Evolutionary conservation across 2,329 filamentous ascomycete genomes (phyloP), one percentile per base, ranked within the genome.

Genomic region (Stromatinia cepivora): DNA sequence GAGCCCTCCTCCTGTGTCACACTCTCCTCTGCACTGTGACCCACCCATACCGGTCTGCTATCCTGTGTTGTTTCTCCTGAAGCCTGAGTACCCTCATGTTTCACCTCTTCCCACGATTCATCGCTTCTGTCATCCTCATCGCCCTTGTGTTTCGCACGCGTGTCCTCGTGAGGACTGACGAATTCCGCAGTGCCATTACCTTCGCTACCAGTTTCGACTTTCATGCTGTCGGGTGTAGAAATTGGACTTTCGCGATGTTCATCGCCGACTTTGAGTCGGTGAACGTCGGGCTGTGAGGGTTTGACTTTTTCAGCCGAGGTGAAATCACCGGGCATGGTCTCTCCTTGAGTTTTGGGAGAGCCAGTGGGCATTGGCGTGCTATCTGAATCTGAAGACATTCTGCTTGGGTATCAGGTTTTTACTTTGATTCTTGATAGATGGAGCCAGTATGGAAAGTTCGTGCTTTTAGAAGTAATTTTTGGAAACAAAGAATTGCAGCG

Each of bases 81-180:
- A 6, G 8, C 46, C n/a, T 56, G 34, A 13, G 25, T 20, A 45
- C 34, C 20, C 6, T 66, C 50, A 20, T 45, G 3, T n/a, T 42
- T 57, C 22, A 66, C 25, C 5, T 66, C 63, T 31, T 66, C 48
- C 63, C 63, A 66, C 7, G 63, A 66, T 66, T 11, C 63, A 54
- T 66, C 63, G 13, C 63, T 66, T 34, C 11, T 6, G 8, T 42
- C 31, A 20, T 56, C 63, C 20, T 66, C 63, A 17, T 22, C 25
- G 25, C 25, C 20, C 13, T 34, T 53, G 7, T 50, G n/a, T 45
- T 45, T 66, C 25, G 63, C 17, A 20, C 20, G 50, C 7, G 36
- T 6, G 13, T 22, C 61, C 17, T 52, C 61, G 39, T 39, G 22
- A 39, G 61, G 31, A 42, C 61, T 63, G 34, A 52, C 15, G 0